Conservation (phyloP, 805 yeast species). For the Ogataea trehalophila region DNA sequence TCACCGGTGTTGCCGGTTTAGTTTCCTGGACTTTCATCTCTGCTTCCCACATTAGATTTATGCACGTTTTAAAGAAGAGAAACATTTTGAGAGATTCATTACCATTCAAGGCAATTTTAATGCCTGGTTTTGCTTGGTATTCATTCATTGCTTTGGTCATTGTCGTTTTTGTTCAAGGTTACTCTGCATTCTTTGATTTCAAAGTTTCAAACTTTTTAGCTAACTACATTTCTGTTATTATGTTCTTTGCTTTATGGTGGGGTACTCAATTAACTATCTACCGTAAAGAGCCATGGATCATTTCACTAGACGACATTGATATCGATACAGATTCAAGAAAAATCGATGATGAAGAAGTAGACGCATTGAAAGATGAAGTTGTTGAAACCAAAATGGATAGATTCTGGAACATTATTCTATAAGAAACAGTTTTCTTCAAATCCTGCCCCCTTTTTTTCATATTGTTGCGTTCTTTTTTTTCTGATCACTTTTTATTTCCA, state of each 20-base stretch:
- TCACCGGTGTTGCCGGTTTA: constrained; percentile 71
- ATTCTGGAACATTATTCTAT: not conserved
- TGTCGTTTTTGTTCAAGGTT: constrained; percentile 70
- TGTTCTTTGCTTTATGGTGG: constrained; percentile 52
- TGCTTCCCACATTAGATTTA: constrained; percentile 62
- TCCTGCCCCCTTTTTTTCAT: not conserved
- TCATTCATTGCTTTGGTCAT: constrained; percentile 48
- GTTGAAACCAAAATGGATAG: not conserved
- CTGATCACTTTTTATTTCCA: no score
- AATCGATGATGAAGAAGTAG: constrained; percentile 5
- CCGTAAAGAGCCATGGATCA: constrained; percentile 44
- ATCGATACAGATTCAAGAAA: constrained; percentile 4
- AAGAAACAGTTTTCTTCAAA: not conserved
- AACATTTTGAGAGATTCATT: constrained; percentile 62
- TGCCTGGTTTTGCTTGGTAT: constrained; percentile 66
- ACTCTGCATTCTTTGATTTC: constrained; percentile 52
- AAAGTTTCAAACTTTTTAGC: constrained; percentile 57
- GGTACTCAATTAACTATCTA: constrained; percentile 44
- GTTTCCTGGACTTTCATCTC: constrained; percentile 68
- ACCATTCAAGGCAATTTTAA: constrained; percentile 69
- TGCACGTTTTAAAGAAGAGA: constrained; percentile 56
- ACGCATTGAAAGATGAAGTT: constrained; percentile 3
- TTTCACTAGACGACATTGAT: constrained; percentile 58
- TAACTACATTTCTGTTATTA: constrained; percentile 63
- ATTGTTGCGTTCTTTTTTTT: no score